Conservation (phyloP, 306 rosid species). For the Medicago ruthenica region DNA sequence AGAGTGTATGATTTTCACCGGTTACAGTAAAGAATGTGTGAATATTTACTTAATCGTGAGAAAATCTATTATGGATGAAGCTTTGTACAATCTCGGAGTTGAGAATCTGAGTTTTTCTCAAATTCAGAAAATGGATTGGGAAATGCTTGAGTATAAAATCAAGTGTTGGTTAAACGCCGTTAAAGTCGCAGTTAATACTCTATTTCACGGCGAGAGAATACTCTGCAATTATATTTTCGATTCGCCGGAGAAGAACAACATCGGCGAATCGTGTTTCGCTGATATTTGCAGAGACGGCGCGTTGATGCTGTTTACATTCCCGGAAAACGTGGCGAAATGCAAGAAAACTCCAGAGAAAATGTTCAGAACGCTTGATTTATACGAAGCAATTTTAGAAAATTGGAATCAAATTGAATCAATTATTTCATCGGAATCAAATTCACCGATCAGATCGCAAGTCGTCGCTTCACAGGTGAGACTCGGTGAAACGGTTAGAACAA, state of each 20-base stretch:
- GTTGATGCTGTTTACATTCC: conserved; percentile 59
- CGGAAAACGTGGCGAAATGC: conserved; percentile 67
- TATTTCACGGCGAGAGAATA: conserved; percentile 64
- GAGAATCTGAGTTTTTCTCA: conserved; percentile 62
- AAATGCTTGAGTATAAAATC: conserved; percentile 63
- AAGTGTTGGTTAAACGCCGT: conserved; percentile 69
- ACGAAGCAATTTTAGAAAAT: conserved; percentile 64
- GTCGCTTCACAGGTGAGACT: conserved; percentile 52
- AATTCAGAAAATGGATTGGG: conserved; percentile 78
- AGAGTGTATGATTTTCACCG: conserved; percentile 70
- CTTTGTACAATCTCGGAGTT: conserved; percentile 67
- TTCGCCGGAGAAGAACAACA: conserved; percentile 35
- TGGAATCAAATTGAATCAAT: conserved; percentile 63
- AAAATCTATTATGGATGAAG: conserved; percentile 75
- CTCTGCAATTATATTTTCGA: conserved; percentile 69
- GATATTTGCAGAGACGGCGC: conserved; percentile 69
- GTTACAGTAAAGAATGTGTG: conserved; percentile 74
- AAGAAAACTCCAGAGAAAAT: conserved; percentile 84
- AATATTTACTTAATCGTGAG: conserved; percentile 56
- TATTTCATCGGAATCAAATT: conserved; percentile 65
- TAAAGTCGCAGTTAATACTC: conserved; percentile 54
- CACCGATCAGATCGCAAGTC: conserved; percentile 52
- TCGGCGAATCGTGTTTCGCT: conserved; percentile 62
- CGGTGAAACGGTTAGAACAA: conserved; percentile 53
- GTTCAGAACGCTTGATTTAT: conserved; percentile 69